Evolutionary conservation across 306 rosid genomes (phyloP), one percentile per base, ranked within the genome.

Genomic region (Prinsepia uniflora): DNA sequence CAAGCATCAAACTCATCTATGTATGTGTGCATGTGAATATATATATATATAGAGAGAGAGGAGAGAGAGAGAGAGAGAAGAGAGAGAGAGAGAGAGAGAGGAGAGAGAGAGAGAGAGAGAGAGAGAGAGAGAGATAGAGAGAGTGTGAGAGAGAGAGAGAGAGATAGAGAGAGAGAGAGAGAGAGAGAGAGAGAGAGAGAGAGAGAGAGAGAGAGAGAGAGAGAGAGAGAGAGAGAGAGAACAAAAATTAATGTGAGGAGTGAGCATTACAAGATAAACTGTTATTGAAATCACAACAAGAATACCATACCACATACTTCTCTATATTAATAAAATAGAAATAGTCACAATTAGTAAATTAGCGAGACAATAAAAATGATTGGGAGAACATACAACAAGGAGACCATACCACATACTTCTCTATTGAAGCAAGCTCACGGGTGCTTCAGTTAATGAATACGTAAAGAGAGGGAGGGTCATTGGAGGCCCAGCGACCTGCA

Each of bases 331-430:
- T 24, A 24, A 24, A 24, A 24, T 0, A 24, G 30, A 24, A 24
- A 24, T 24, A 24, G 30, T 24, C 30, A 24, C 30, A 24, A 24
- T 24, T 24, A 24, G 30, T 24, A 24, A 24, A 24, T 24, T 24
- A 24, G 30, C 30, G 30, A 74, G 70, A 63, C 54, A 61, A 43
- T 71, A 11, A 43, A 71, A 70, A 54, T 8, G 18, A 18, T 34
- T 58, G 18, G 68, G 40, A 72, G 20, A 46, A 75, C 62, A 47
- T 72, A 79, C 30, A 76, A 80, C 44, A 45, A 81, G 85, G 81
- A 74, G 74, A 68, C 70, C 98, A 79, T 86, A 90, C 97, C 96
- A 94, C 90, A 77, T 90, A 94, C 86, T 94, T 89, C 97, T 94
- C 98, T 73, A 94, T 85, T 76, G 79, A 72, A 46, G 72, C 96